phyloP scores from a whole-genome alignment of 2,329 filamentous ascomycete genomes.

The Fusarium redolens region DNA sequence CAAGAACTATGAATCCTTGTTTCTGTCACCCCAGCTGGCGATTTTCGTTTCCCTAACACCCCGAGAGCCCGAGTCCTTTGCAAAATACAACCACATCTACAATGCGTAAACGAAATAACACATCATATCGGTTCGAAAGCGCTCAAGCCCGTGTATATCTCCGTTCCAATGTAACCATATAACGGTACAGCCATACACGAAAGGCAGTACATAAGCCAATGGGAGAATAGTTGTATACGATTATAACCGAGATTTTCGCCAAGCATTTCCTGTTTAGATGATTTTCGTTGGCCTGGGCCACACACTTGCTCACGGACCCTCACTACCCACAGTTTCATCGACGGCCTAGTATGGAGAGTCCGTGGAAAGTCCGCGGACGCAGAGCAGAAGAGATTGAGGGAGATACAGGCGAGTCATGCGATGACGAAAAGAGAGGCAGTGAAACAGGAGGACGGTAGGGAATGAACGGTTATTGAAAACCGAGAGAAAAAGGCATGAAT shows the following conservation, averaged over 20 bases:
- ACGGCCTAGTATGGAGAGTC: neutral
- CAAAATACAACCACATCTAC: neutral
- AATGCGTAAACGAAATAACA: neutral
- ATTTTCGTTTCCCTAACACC: neutral
- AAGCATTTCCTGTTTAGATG: neutral
- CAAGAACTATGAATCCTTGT: no score
- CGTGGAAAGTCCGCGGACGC: neutral
- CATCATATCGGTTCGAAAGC: neutral
- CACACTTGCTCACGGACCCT: neutral
- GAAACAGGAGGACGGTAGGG: neutral
- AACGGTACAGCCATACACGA: neutral
- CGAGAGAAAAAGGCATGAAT: fast-evolving
- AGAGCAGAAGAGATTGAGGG: fast-evolving
- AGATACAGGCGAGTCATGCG: neutral
- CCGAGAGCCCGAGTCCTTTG: neutral
- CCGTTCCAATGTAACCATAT: fast-evolving
- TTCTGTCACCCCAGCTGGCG: fast-evolving
- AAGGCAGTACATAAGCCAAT: neutral
- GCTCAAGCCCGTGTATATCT: neutral
- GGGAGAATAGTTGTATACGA: neutral
- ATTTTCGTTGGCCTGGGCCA: neutral
- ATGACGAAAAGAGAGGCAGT: neutral
- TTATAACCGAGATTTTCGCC: neutral
- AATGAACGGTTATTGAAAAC: fast-evolving
- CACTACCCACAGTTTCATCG: neutral